Evolutionary conservation across 1,284 basidiomycete species (phyloP).

Genomic region (Irpex sp.): DNA sequence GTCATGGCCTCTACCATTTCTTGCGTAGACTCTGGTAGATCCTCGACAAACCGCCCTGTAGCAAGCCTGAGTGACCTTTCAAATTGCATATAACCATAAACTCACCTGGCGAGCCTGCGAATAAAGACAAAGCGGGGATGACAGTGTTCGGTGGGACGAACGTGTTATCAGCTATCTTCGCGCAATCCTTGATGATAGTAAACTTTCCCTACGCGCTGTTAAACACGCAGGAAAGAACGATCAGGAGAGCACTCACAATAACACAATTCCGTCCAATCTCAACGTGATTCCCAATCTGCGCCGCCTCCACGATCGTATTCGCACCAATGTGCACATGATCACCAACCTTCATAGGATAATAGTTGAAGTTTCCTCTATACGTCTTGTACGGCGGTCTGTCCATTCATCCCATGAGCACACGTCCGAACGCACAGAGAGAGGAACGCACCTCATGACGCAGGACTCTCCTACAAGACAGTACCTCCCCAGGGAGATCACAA

Average conservation of each 20-base stretch:
- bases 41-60: conserved; percentile 74
- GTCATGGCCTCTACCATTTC: conserved; percentile 54
- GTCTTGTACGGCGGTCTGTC: conserved; percentile 83
- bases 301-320: conserved; percentile 87
- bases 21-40: conserved; percentile 80
- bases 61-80: background rate
- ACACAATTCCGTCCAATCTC: conserved; percentile 95
- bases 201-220: conserved; percentile 78
- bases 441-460: conserved; percentile 78
- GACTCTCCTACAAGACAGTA: conserved; percentile 92
- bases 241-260: conserved; percentile 56
- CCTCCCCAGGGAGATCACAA: conserved; percentile 89
- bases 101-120: conserved; percentile 86
- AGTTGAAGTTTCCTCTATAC: conserved; percentile 90
- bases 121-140: conserved; percentile 84
- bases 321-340: conserved; percentile 94
- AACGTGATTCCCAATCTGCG: conserved; percentile 90
- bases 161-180: conserved; percentile 82
- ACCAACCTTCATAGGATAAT: conserved; percentile 96
- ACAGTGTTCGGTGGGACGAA: conserved; percentile 92
- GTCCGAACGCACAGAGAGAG: background rate
- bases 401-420: background rate
- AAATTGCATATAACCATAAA: background rate
- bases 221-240: background rate
- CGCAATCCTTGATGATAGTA: conserved; percentile 95